A percentile compares a stretch with the other conserved stretches of the same genome.
Conservation (phyloP, 768 basidiomycete genomes). For the Pleurotus tuber-regium region DNA sequence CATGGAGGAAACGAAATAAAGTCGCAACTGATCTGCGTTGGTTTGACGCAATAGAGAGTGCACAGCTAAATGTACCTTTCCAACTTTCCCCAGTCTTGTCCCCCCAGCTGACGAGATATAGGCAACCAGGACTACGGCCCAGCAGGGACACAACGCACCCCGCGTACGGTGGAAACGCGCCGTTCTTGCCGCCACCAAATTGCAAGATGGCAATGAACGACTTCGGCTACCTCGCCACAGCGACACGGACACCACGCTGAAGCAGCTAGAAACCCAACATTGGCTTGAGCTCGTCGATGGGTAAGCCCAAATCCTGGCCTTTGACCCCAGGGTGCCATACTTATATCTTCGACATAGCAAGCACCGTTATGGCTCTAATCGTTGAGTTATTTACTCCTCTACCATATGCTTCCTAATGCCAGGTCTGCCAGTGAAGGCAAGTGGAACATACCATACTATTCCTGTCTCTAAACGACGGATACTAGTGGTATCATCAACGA, state of each 20-base stretch:
- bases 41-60: slow-evolving; percentile 36
- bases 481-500: slow-evolving; percentile 53
- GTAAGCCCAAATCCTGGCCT: slow-evolving; percentile 26
- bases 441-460: slow-evolving; percentile 5
- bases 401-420: background rate
- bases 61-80: slow-evolving; percentile 36
- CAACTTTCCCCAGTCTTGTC: no score
- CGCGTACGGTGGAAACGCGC: slow-evolving; percentile 47
- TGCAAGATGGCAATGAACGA: slow-evolving; percentile 43
- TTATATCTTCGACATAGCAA: slow-evolving; percentile 40
- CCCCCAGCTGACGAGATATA: no score
- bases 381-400: slow-evolving; percentile 32
- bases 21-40: slow-evolving; percentile 28
- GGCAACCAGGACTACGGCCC: slow-evolving; percentile 40
- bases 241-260: slow-evolving; percentile 32
- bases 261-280: slow-evolving; percentile 57
- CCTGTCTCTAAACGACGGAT: no score
- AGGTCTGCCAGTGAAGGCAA: slow-evolving; percentile 40
- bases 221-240: slow-evolving; percentile 28
- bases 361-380: slow-evolving; percentile 62
- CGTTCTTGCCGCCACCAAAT: slow-evolving; percentile 34
- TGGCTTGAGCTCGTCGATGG: slow-evolving; percentile 63
- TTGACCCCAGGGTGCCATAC: background rate
- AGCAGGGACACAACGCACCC: slow-evolving; percentile 42
- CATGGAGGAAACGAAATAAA: slow-evolving; percentile 33